Evolutionary conservation across 1,284 basidiomycete species (phyloP), one percentile per base, ranked within the genome.

Genomic region (Melampsora americana): DNA sequence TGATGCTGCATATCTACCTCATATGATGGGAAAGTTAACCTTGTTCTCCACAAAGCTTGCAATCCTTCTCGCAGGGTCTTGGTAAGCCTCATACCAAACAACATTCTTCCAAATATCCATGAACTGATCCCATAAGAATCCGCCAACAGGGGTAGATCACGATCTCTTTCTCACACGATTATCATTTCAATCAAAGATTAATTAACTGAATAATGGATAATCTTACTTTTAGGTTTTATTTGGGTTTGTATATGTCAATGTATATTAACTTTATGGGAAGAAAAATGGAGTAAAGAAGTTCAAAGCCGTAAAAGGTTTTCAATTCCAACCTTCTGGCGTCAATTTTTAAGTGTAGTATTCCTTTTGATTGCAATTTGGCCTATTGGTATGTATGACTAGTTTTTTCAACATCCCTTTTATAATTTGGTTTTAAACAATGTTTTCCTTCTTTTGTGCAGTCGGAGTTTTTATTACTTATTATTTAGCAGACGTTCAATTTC

Each of bases 221-320:
- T 11, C 28, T 39, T 7, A 0, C 53, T 56, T 48, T 26, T 23
- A 73, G 70, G 60, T 23, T 73, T 65, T 28, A 64, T 73, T 50
- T 73, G 70, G 70, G 70, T 73, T 39, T 73, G 70, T 48, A 35
- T 62, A 39, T 73, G 70, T 48, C 70, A 73, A 66, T 73, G 70
- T 28, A 16, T 73, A 28, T 65, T 62, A 18, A 66, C 60, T 50
- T 66, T 64, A 20, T 73, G 70, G 70, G 62, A 73, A 28, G 62
- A 73, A 14, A 48, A 35, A 32, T 66, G 62, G 62, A 48, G 53
- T 42, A 59, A 60, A 46, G 35, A 44, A 1, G 20, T 44, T 23
- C 44, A 42, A 44, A 6, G 12, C 11, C 39, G 39, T 9, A 42
- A 1, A 5, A 42, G 12, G 1, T 42, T 6, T 6, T 42, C 39